Conservation (phyloP, 805 yeast species). For the Starmerella kuoi region DNA sequence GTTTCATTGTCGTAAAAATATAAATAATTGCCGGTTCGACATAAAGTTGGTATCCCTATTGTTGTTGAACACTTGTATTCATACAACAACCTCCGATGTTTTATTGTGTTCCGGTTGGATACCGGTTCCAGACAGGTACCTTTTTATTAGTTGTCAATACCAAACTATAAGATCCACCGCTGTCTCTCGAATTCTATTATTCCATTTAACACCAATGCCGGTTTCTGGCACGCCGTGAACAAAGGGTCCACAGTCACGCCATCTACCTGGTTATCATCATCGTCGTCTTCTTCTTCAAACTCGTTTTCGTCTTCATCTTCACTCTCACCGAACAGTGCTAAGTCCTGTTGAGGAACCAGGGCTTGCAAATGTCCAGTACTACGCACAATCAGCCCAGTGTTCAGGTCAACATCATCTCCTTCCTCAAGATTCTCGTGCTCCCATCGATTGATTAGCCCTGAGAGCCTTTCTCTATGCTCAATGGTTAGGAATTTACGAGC, state of each 20-base stretch:
- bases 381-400: constrained; percentile 15
- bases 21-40: too few relatives aligned
- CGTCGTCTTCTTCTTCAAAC: constrained; percentile 1
- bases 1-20: too few relatives aligned
- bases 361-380: constrained; percentile 19
- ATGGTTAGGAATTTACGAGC: constrained; percentile 10
- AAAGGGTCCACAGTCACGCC: constrained; percentile 4
- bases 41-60: too few relatives aligned
- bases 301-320: constrained; percentile 4
- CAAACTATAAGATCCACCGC: not conserved
- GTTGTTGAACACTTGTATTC: too few relatives aligned
- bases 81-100: too few relatives aligned
- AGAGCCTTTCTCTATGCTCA: constrained; percentile 12
- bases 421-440: constrained; percentile 13
- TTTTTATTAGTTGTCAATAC: too few relatives aligned
- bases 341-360: constrained; percentile 6
- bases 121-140: too few relatives aligned
- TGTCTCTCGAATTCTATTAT: not conserved
- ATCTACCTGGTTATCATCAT: constrained; percentile 2
- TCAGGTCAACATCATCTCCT: constrained; percentile 20
- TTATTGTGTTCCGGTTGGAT: too few relatives aligned
- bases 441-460: constrained; percentile 8
- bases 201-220: constrained; percentile 5
- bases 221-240: constrained; percentile 11
- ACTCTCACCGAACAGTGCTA: constrained; percentile 4